Evolutionary conservation across 345 rosid genomes (phyloP), one percentile per base, ranked within the genome.

Genomic region (Boechera stricta): DNA sequence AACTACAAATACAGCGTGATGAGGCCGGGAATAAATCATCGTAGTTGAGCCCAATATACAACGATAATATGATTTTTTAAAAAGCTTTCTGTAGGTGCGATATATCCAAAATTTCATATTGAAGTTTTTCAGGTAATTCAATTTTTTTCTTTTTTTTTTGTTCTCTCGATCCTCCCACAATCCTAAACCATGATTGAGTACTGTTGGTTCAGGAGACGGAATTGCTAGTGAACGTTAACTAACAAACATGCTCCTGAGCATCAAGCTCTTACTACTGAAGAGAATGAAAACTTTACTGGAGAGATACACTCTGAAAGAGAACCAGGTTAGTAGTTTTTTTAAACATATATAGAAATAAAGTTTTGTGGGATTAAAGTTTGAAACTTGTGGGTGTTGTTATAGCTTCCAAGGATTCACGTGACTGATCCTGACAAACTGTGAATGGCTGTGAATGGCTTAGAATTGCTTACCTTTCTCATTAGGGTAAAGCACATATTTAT

Each of bases 91-190:
- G 75, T 94, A 9, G 75, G 58, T 29, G 89, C 87, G 72, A 84
- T 88, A 54, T 82, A 93, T 39, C 29, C 89, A 2, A 90, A 87
- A 48, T 92, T 90, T 69, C 89, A 90, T 69, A 77, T 87, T 80
- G 98, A 90, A 73, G 93, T 89, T 45, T 94, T 88, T 74, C 98
- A 85, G 98, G 98, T 88, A 61, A 56, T 3, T 29, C 64, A 49
- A 48, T 8, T 42, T 10, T 26, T 11, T 2, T 35, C 5, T 1
- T 26, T 15, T 15, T 10, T 18, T 39, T 29, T 28, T 29, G 24
- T 5, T 54, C 31, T 57, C 31, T 1, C 65, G 71, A 41, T 57
- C 44, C n/a, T 68, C 13, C 48, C 49, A 54, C 2, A 48, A 2
- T 32, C 45, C 59, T 60, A 54, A 52, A 18, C 47, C 10, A 39